phyloP scores from a whole-genome alignment of 1,284 basidiomycete genomes.

The Kalmanozyma brasiliensis region DNA sequence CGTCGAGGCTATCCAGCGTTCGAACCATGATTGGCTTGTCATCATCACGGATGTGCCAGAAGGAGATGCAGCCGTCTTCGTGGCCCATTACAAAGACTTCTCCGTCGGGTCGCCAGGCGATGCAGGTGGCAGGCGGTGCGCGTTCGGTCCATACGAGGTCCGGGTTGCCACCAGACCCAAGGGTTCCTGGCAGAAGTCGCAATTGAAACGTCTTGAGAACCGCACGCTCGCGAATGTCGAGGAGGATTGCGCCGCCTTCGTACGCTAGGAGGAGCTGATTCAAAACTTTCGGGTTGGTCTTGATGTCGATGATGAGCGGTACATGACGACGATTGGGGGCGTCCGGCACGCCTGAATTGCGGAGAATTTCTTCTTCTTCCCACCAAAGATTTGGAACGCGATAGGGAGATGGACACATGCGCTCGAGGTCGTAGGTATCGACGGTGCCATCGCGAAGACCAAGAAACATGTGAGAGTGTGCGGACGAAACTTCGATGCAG shows the following conservation, averaged over 20 bases:
- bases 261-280: slow-evolving; percentile 84
- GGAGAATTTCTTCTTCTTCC: slow-evolving; percentile 76
- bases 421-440: slow-evolving; percentile 69
- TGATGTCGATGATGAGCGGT: slow-evolving; percentile 63
- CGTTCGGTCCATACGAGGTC: slow-evolving; percentile 75
- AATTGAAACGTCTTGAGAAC: slow-evolving; percentile 59
- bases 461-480: slow-evolving; percentile 78
- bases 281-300: slow-evolving; percentile 80
- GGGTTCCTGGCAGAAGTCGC: slow-evolving; percentile 58
- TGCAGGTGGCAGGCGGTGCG: slow-evolving; percentile 77
- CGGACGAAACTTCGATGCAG: slow-evolving; percentile 76
- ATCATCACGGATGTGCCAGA: slow-evolving; percentile 85
- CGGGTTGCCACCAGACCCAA: slow-evolving; percentile 71
- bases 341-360: slow-evolving; percentile 73
- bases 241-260: slow-evolving; percentile 72
- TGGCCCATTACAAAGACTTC: slow-evolving; percentile 75
- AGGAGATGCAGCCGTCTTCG: slow-evolving; percentile 85
- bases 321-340: slow-evolving; percentile 69
- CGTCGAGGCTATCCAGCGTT: slow-evolving; percentile 56
- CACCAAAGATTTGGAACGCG: slow-evolving; percentile 74
- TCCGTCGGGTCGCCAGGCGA: slow-evolving; percentile 76
- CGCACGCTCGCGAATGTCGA: slow-evolving; percentile 56
- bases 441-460: slow-evolving; percentile 69
- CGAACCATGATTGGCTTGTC: slow-evolving; percentile 82
- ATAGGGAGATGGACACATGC: slow-evolving; percentile 62